phyloP scores from a whole-genome alignment of 371 early-diverging fungal species.

The Mucor irregularis region DNA sequence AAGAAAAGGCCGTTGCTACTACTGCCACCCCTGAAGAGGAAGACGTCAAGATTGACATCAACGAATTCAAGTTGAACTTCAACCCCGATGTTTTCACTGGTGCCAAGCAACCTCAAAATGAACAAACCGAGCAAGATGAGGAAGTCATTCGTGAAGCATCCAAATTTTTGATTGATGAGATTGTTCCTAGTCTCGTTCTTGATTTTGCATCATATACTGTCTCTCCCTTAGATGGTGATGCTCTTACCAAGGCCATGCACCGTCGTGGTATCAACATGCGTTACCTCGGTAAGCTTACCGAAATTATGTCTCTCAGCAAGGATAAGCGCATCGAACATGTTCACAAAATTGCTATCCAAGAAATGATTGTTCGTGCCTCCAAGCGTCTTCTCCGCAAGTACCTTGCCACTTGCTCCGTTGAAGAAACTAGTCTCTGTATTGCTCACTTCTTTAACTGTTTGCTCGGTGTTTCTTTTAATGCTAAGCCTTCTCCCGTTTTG shows the following conservation, averaged over 20 bases:
- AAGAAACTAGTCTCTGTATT: conserved; percentile 64
- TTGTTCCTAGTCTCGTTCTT: conserved; percentile 72
- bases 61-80: conserved; percentile 73
- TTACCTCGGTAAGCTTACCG: conserved; percentile 81
- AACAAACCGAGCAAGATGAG: conserved; percentile 43
- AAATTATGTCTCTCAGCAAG: conserved; percentile 57
- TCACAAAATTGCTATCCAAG: conserved; percentile 62
- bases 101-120: conserved; percentile 38
- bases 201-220: conserved; percentile 75
- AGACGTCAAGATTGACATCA: conserved; percentile 55
- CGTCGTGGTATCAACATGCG: conserved; percentile 96
- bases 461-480: conserved; percentile 61
- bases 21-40: conserved; percentile 45
- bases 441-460: conserved; percentile 86
- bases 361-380: conserved; percentile 85
- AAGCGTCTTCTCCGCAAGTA: conserved; percentile 82
- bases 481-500: conserved; percentile 52
- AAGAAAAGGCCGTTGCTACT: background rate
- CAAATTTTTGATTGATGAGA: conserved; percentile 69
- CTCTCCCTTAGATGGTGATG: conserved; percentile 81
- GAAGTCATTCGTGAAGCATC: conserved; percentile 74
- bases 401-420: conserved; percentile 57
- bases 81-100: conserved; percentile 82
- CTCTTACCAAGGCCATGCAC: conserved; percentile 85
- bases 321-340: conserved; percentile 60